Conservation (phyloP, 148 eudicot genomes). For the Amaranthus hypochondriacus region DNA sequence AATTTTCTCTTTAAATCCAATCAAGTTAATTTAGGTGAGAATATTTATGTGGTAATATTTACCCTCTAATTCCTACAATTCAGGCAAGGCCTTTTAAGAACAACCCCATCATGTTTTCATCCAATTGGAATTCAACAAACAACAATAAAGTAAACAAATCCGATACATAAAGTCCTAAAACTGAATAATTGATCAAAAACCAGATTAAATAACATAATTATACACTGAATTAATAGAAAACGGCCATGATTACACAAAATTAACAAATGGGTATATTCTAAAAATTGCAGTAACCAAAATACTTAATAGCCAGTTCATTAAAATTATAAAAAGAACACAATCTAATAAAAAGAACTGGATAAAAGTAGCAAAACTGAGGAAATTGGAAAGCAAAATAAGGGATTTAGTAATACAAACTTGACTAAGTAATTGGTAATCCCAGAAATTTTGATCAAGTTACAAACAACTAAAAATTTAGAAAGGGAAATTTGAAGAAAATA, state of each 20-base stretch:
- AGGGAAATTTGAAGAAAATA: not conserved
- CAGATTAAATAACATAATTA: conserved; percentile 5
- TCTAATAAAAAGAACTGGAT: not conserved
- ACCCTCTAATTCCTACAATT: no score
- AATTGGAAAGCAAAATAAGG: not conserved
- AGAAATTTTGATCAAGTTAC: conserved; percentile 8
- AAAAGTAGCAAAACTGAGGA: no score
- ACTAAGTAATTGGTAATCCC: not conserved
- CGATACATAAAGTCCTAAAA: no score
- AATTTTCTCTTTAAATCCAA: no score
- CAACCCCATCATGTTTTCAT: no score
- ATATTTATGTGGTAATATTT: no score
- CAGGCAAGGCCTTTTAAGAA: no score
- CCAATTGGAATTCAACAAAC: no score
- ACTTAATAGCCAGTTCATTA: not conserved
- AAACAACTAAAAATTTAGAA: conserved; percentile 15
- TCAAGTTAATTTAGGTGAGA: no score
- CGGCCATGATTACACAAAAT: not conserved
- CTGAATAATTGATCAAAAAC: not conserved
- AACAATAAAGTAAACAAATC: no score
- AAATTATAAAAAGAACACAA: not conserved
- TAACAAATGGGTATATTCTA: conserved; percentile 10
- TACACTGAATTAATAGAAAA: not conserved
- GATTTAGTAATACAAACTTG: conserved; percentile 6
- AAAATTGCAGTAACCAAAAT: not conserved